Conservation (phyloP, 2,329 filamentous ascomycete genomes). For the Tolypocladium pustulatum region DNA sequence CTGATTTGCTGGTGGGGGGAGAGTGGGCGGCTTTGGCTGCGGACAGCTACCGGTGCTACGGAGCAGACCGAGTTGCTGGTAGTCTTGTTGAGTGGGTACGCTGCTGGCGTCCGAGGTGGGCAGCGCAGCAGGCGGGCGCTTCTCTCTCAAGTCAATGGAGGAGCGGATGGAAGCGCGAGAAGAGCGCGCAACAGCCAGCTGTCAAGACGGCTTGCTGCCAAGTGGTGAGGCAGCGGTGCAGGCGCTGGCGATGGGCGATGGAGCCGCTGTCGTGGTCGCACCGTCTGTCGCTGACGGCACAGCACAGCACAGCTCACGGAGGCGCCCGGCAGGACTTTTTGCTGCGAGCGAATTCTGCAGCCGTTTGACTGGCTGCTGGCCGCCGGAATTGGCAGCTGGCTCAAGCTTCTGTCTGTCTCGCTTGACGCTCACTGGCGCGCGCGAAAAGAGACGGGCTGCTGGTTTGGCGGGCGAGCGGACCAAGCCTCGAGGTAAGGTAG, state of each 20-base stretch:
- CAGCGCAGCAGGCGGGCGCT: neutral
- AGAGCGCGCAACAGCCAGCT: neutral
- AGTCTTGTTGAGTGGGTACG: neutral
- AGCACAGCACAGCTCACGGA: neutral
- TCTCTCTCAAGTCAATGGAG: neutral
- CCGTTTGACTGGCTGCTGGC: neutral
- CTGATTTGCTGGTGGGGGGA: slow-evolving; percentile 37
- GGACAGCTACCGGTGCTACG: neutral
- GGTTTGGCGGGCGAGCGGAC: slow-evolving; percentile 6
- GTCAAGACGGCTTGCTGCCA: neutral
- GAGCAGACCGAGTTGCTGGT: neutral
- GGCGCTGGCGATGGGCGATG: neutral
- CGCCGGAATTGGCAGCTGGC: slow-evolving; percentile 1
- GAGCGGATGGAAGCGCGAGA: neutral
- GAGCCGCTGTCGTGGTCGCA: neutral
- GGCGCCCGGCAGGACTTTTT: neutral
- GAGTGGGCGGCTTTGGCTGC: slow-evolving; percentile 9
- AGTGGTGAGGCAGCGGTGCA: neutral
- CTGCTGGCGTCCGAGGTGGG: slow-evolving; percentile 6
- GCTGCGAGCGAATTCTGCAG: neutral
- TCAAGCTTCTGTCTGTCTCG: slow-evolving; percentile 3
- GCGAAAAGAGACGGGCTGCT: neutral
- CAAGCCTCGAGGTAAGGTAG: slow-evolving; percentile 8
- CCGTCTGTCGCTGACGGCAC: neutral
- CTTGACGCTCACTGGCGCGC: slow-evolving; percentile 5